Evolutionary conservation across 2,329 filamentous ascomycete species (phyloP).

Genomic region (Colletotrichum gloeosporioides): DNA sequence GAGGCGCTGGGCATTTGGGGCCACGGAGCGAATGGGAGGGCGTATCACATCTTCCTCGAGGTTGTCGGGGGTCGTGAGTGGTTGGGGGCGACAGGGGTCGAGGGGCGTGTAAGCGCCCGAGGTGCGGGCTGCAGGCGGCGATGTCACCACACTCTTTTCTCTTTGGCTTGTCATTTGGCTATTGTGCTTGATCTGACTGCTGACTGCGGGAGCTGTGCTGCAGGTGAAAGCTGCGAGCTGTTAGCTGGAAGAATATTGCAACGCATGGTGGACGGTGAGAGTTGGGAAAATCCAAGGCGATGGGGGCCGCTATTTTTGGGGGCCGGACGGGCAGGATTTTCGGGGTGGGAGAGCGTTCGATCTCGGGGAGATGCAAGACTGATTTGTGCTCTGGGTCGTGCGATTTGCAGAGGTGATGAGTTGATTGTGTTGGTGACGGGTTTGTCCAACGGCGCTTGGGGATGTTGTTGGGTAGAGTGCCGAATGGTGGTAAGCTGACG

Average conservation of each 20-base stretch:
- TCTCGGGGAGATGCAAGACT: neutral
- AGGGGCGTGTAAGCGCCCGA: slow-evolving; percentile 20
- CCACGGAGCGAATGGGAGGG: neutral
- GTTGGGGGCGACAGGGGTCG: slow-evolving; percentile 14
- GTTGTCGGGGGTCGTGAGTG: neutral
- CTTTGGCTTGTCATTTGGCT: neutral
- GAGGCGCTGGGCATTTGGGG: slow-evolving; percentile 13
- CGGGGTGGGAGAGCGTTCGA: neutral
- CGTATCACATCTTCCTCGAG: neutral
- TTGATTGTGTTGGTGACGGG: neutral
- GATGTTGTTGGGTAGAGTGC: neutral
- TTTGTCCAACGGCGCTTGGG: neutral
- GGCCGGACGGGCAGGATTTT: neutral
- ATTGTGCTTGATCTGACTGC: neutral
- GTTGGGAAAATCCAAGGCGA: neutral
- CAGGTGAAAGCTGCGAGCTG: neutral
- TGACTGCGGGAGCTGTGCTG: neutral
- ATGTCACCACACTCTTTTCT: neutral
- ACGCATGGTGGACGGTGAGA: neutral
- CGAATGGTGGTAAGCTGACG: slow-evolving; percentile 16
- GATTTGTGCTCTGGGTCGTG: neutral
- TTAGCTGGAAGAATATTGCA: neutral
- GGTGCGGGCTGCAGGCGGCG: neutral
- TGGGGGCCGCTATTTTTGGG: neutral
- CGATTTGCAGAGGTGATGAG: neutral